phyloP scores from a whole-genome alignment of 2,329 filamentous ascomycete species.

The Cordyceps javanica region DNA sequence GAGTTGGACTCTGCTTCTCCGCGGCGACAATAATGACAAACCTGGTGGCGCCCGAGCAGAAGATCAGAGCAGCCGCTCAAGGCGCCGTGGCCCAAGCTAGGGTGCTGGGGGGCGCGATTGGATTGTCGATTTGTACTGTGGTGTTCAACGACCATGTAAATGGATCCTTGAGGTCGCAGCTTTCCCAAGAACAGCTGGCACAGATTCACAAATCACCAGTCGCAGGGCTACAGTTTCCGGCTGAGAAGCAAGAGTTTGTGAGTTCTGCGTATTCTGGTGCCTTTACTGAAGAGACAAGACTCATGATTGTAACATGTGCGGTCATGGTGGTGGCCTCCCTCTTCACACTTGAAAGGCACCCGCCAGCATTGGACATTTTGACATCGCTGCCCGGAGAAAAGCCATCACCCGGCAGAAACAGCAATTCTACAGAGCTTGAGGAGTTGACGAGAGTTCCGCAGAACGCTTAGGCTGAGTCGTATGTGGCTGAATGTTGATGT shows the following conservation, averaged over 20 bases:
- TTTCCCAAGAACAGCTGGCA: conserved; percentile 33
- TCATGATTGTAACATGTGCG: conserved; percentile 39
- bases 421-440: conserved; percentile 33
- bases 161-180: conserved; percentile 27
- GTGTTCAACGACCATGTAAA: conserved; percentile 45
- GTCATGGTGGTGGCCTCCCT: conserved; percentile 38
- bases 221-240: conserved; percentile 29
- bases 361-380: conserved; percentile 28
- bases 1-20: conserved; percentile 52
- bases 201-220: conserved; percentile 40
- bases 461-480: background rate
- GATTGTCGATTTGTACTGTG: conserved; percentile 52
- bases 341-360: conserved; percentile 38
- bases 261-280: conserved; percentile 38
- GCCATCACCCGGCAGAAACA: conserved; percentile 25
- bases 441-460: conserved; percentile 20
- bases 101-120: conserved; percentile 54
- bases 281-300: conserved; percentile 39
- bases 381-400: conserved; percentile 24
- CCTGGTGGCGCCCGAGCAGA: conserved; percentile 40
- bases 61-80: conserved; percentile 51
- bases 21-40: conserved; percentile 53
- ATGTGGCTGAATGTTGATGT: background rate
- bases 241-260: conserved; percentile 27
- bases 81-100: conserved; percentile 55